A percentile compares a stretch with the other conserved stretches of the same genome.
Evolutionary conservation across 2,329 filamentous ascomycete species (phyloP).

Genomic region (Cyphellophora europaea): DNA sequence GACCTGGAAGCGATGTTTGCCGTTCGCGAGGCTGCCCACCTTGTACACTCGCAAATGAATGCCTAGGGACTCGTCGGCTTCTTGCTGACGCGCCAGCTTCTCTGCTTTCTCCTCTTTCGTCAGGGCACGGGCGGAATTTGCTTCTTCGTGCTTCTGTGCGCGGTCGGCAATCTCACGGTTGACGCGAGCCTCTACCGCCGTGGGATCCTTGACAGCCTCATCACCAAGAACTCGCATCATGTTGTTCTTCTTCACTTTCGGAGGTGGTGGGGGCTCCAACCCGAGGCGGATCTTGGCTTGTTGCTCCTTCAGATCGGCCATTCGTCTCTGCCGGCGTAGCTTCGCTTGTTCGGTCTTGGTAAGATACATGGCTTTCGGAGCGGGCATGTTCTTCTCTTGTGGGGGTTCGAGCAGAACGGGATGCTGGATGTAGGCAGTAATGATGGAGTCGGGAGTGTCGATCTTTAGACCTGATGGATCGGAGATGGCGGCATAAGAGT

Average conservation of each 20-base stretch:
- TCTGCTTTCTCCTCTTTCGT: conserved; percentile 80
- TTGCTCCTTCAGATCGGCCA: conserved; percentile 88
- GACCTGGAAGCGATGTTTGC: conserved; percentile 88
- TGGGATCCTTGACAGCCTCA: conserved; percentile 88
- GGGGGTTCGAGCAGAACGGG: conserved; percentile 85
- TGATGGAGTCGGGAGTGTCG: conserved; percentile 68
- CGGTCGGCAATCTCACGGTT: conserved; percentile 88
- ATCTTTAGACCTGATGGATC: conserved; percentile 61
- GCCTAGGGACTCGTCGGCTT: conserved; percentile 78
- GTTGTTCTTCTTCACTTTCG: conserved; percentile 95
- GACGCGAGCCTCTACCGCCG: conserved; percentile 88
- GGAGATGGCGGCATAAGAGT: conserved; percentile 63
- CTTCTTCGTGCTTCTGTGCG: conserved; percentile 62
- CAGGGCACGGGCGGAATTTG: conserved; percentile 78
- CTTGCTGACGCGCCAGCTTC: conserved; percentile 74
- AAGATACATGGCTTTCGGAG: conserved; percentile 82
- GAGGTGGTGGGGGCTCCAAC: conserved; percentile 77
- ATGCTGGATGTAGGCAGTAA: conserved; percentile 87
- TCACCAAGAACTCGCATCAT: conserved; percentile 95
- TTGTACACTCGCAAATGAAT: conserved; percentile 82
- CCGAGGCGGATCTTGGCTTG: conserved; percentile 93
- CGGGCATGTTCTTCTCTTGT: conserved; percentile 71
- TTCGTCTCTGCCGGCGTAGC: conserved; percentile 76
- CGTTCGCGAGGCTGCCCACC: conserved; percentile 80
- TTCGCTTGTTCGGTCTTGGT: conserved; percentile 89